Base-by-base conservation (phyloP, 2,329 filamentous ascomycete genomes). In the Fusarium pininemorale region DNA sequence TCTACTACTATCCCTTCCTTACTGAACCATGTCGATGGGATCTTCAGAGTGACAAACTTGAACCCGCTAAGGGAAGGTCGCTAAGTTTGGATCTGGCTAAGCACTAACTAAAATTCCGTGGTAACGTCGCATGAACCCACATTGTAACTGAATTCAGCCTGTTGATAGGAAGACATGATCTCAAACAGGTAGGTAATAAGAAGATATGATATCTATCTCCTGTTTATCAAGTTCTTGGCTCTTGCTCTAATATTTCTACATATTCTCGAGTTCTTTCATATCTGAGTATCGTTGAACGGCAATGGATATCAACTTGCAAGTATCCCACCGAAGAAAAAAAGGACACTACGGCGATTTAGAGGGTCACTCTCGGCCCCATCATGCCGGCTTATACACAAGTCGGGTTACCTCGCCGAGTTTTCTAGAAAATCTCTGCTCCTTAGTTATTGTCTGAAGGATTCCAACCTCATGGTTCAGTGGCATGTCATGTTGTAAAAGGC, bases 21-120 rank as follows among this genome's bases (percentile, higher is more conserved):
- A 16, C 30, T 53, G 50, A 53, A 53, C 64, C 70, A 48, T 73
- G 70, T 55, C 60, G 37, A 59, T 41, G 57, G 32, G 57, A 74
- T 62, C 51, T 35, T 51, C 53, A 59, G 50, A 47, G 38, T 54
- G 51, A 53, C 45, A 42, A 44, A 58, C 39, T 55, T 51, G 41
- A 58, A 47, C 48, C 71, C 71, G 48, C 62, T 73, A 71, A 57
- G 39, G 63, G 65, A 68, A 68, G 65, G 65, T 67, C 45, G 30
- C 65, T 59, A 66, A 56, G 24, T 45, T 66, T 18, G 35, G 53
- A 63, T 53, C 41, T 42, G 32, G 45, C 41, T 66, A 39, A 44
- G 63, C 51, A 50, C 64, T 44, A 58, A 50, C 64, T 44, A 58
- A 66, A 67, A 30, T 28, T 51, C 38, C 6, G 32, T 51, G 24